These are phyloP conservation scores for Candida jianshihensis DNA, from an alignment of 805 yeast genomes.

Conservation along the genomic window DNA sequence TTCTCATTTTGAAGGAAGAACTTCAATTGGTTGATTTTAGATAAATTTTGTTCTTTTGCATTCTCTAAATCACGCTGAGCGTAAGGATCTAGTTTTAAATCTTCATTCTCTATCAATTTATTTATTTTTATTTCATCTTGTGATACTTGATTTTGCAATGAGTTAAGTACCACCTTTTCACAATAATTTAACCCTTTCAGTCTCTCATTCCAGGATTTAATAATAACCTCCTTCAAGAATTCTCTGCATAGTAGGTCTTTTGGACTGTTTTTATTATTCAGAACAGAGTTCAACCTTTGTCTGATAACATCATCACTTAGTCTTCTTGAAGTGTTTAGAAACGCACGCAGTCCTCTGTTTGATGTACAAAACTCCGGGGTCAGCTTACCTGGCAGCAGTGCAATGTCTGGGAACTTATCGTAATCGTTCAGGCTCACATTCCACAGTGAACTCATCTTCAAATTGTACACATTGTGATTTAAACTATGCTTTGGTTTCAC, in stretches of 20 bases:
- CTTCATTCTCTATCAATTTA: slow-evolving; percentile 18
- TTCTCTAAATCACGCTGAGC: slow-evolving; percentile 33
- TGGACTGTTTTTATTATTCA: slow-evolving; percentile 19
- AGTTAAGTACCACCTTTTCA: slow-evolving; percentile 19
- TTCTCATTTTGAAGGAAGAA: slow-evolving; percentile 34
- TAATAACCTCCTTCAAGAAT: slow-evolving; percentile 30
- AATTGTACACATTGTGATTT: too few species aligned
- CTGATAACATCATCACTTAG: slow-evolving; percentile 40
- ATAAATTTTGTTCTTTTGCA: slow-evolving; percentile 23
- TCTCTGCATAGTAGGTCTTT: slow-evolving; percentile 26
- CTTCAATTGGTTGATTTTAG: slow-evolving; percentile 22
- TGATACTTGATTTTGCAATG: slow-evolving; percentile 26
- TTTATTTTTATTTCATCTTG: slow-evolving; percentile 13
- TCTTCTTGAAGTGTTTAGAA: slow-evolving; percentile 29
- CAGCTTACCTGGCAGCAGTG: slow-evolving; percentile 19
- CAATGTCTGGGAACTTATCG: slow-evolving; percentile 15
- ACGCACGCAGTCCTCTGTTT: slow-evolving; percentile 29
- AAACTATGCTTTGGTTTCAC: too few species aligned
- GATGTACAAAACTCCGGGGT: slow-evolving; percentile 25
- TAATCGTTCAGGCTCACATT: slow-evolving; percentile 7
- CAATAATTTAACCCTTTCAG: slow-evolving; percentile 35
- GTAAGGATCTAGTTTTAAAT: slow-evolving; percentile 43
- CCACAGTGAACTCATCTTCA: slow-evolving; percentile 14
- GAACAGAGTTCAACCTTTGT: slow-evolving; percentile 34
- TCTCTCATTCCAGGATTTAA: slow-evolving; percentile 42